Percentiles rank a stretch among this genome's conserved stretches.
phyloP scores from a whole-genome alignment of 441 rosid species.

The Hura crepitans region DNA sequence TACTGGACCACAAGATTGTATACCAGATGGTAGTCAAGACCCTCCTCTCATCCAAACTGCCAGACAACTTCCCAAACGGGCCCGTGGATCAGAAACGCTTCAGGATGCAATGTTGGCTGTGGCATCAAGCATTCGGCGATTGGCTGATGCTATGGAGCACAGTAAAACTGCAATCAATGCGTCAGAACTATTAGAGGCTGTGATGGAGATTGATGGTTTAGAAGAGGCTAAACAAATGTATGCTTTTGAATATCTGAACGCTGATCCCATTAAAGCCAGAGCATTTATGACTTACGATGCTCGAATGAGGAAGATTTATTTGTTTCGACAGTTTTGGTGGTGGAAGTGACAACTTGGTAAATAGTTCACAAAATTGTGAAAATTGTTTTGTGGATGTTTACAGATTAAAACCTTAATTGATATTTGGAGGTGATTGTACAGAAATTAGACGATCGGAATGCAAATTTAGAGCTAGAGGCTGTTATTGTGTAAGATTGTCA shows the following conservation, averaged over 20 bases:
- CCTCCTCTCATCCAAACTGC: conserved; percentile 54
- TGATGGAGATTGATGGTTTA: conserved; percentile 76
- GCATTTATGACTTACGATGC: conserved; percentile 73
- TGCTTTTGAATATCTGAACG: conserved; percentile 81
- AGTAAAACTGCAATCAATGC: conserved; percentile 48
- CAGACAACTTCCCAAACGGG: conserved; percentile 51
- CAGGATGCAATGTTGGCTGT: conserved; percentile 69
- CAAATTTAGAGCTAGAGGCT: conserved; percentile 21
- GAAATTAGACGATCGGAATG: conserved; percentile 28
- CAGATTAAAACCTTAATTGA: conserved; percentile 22
- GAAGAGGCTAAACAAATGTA: conserved; percentile 87
- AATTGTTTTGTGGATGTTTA: conserved; percentile 17
- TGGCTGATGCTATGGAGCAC: conserved; percentile 70
- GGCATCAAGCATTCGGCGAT: conserved; percentile 61
- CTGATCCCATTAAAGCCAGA: conserved; percentile 78
- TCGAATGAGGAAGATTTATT: conserved; percentile 69
- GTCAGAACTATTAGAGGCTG: conserved; percentile 63
- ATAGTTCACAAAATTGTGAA: conserved; percentile 22
- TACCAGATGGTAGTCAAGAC: conserved; percentile 51
- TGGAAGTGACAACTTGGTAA: conserved; percentile 52
- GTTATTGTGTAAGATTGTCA: conserved; percentile 5
- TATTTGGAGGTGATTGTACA: conserved; percentile 37
- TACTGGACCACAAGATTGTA: conserved; percentile 42
- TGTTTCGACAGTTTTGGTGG: conserved; percentile 88
- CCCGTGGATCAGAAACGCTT: conserved; percentile 51